Percentiles rank a stretch among this genome's conserved stretches.
phyloP scores from a whole-genome alignment of 2,329 filamentous ascomycete species.

The Cordyceps tenuipes region DNA sequence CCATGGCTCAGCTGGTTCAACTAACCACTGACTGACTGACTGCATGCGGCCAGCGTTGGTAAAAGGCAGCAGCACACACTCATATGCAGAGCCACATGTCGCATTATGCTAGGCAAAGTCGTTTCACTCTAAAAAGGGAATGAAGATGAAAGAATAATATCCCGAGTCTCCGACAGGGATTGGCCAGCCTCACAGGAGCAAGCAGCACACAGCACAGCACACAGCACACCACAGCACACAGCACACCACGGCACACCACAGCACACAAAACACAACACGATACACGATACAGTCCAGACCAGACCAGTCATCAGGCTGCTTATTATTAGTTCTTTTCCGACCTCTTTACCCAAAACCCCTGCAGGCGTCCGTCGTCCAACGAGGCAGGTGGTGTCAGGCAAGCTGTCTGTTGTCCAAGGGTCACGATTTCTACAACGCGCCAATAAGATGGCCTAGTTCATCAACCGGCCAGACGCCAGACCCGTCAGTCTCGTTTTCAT shows the following conservation, averaged over 20 bases:
- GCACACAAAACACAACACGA: neutral
- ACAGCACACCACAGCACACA: neutral
- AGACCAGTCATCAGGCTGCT: neutral
- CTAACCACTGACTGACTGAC: neutral
- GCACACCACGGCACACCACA: neutral
- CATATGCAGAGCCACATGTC: neutral
- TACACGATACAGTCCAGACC: neutral
- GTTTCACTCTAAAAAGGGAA: neutral
- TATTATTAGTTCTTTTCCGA: neutral
- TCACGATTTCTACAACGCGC: neutral
- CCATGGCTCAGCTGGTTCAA: neutral
- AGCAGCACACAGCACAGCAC: neutral
- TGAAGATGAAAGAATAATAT: neutral
- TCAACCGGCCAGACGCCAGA: neutral
- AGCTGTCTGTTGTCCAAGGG: neutral
- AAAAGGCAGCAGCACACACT: neutral
- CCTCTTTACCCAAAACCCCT: slow-evolving; percentile 1
- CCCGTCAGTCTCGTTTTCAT: neutral
- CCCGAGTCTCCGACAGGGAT: neutral
- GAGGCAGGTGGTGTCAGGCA: neutral
- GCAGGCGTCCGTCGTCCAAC: neutral
- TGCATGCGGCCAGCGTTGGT: neutral
- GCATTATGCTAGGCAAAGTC: neutral
- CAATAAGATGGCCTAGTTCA: neutral
- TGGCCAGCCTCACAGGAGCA: neutral